Base-by-base conservation (phyloP, 208 protist genomes). In the Crithidia expoeki region DNA sequence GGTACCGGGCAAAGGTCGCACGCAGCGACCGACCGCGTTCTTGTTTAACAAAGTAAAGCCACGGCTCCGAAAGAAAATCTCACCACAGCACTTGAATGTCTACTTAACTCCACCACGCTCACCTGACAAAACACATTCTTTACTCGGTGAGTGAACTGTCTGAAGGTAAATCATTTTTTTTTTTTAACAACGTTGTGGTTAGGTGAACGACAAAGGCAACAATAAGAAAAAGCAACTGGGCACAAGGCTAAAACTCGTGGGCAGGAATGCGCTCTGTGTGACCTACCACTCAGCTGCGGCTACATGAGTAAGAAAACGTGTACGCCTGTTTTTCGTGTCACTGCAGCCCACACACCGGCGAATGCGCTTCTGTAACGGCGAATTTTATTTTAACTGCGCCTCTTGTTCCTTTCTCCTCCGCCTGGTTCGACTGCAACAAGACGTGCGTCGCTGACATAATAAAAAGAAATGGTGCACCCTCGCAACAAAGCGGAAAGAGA, bases 161-260 rank as follows among this genome's bases (percentile, higher is more conserved):
- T n/a, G n/a, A n/a, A n/a, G n/a, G n/a, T n/a, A n/a, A n/a, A n/a
- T n/a, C n/a, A n/a, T n/a, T 49, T 49, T 17, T 21, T 40, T 27
- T 5, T 34, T 56, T 56, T 56, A 7, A 10, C 10, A 27, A 27
- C 21, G 33, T 49, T 4, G 11, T 33, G 33, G 42, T 64, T 64
- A 64, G 58, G 58, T 64, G 58, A 64, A 52, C 38, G 38, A 62
- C 56, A 23, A 59, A 59, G 1, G 7, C 12, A 46, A 49, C 9
- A 6, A 11, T 23, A 59, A 32, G 21, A 52, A 57, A 36, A 32
- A 57, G 25, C 50, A 44, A 44, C 10, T 21, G 6, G 36, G 21
- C 49, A 36, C 51, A 36, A 36, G n/a, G 21, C 12, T 6, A 57
- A 16, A 36, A 2, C 51, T 33, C 25, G 51, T 19, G 51, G 28